Evolutionary conservation across 2,329 filamentous ascomycete species (phyloP).

Genomic region (Claviceps monticola): DNA sequence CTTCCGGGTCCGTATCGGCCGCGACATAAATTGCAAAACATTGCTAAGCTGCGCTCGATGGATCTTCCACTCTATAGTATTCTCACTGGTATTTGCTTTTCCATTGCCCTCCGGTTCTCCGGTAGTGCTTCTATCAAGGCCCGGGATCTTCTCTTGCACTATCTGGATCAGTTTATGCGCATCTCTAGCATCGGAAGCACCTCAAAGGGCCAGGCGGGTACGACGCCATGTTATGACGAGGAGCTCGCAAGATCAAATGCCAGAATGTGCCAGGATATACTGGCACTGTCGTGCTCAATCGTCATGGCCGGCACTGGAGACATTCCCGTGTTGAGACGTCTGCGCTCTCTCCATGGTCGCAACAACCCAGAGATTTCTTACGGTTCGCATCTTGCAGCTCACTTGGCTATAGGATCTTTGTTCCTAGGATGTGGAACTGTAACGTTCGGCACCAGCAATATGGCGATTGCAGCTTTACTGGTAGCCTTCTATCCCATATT

Average conservation of each 20-base stretch:
- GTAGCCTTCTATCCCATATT: slow-evolving; percentile 92
- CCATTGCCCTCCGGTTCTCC: slow-evolving; percentile 58
- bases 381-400: slow-evolving; percentile 83
- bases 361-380: slow-evolving; percentile 76
- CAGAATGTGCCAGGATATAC: slow-evolving; percentile 78
- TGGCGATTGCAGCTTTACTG: slow-evolving; percentile 74
- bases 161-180: slow-evolving; percentile 75
- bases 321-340: slow-evolving; percentile 65
- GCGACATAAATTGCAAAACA: slow-evolving; percentile 44
- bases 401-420: slow-evolving; percentile 79
- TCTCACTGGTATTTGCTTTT: slow-evolving; percentile 75
- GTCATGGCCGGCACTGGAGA: slow-evolving; percentile 97
- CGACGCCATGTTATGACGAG: slow-evolving; percentile 54
- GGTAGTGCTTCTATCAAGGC: slow-evolving; percentile 57
- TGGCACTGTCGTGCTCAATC: slow-evolving; percentile 68
- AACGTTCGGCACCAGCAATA: slow-evolving; percentile 78
- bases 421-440: slow-evolving; percentile 89
- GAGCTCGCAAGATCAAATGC: slow-evolving; percentile 72
- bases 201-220: slow-evolving; percentile 15
- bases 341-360: slow-evolving; percentile 78
- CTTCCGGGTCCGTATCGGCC: slow-evolving; percentile 57
- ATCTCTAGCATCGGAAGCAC: slow-evolving; percentile 46
- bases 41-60: slow-evolving; percentile 55
- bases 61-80: slow-evolving; percentile 93
- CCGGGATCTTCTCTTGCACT: slow-evolving; percentile 68